Base-by-base conservation (phyloP, 1,284 basidiomycete genomes). In the Salmacisia buchloeana region DNA sequence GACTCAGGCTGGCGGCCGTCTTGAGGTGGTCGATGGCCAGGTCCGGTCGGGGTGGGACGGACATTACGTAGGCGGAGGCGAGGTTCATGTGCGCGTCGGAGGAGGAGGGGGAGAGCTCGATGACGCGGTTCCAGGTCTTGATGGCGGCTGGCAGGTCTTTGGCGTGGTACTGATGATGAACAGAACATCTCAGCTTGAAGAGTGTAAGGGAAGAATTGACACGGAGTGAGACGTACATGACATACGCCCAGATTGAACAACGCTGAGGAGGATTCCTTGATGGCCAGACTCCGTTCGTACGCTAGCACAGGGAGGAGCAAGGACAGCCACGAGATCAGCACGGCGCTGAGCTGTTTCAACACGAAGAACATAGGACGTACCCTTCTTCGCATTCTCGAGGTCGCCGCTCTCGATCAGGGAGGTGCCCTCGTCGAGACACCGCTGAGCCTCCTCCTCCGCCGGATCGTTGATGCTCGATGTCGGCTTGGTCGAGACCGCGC, bases 51-150 rank as follows among this genome's bases (percentile, higher is more conserved):
- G 90, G 86, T 59, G 90, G 87, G 78, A 86, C 85, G 59, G 89
- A 90, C 76, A 94, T 87, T 75, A 96, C 90, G 82, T 96, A 96
- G 67, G 93, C 93, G 73, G 90, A 93, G 45, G 93, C 93, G 43
- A 97, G 83, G 82, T 93, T 96, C 31, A 91, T 94, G 81, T 96
- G 92, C 23, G 92, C 89, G 79, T 96, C 92, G 2, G 93, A 85
- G 69, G 89, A 92, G 59, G 87, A 85, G 10, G 92, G 93, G 68
- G 92, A 87, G 56, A 94, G 83, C 31, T 84, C 81, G 59, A 74
- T 64, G 27, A 73, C 73, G 7, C 66, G 64, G 0, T 72, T 69
- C 73, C 74, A 76, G 3, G 74, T 63, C 9, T 63, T 59, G 21
- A 79, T 75, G 6, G 77, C 76, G 4, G 49, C 68, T 13, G 62